Conservation (phyloP, 768 basidiomycete species). For the Tephrocybe sp. region DNA sequence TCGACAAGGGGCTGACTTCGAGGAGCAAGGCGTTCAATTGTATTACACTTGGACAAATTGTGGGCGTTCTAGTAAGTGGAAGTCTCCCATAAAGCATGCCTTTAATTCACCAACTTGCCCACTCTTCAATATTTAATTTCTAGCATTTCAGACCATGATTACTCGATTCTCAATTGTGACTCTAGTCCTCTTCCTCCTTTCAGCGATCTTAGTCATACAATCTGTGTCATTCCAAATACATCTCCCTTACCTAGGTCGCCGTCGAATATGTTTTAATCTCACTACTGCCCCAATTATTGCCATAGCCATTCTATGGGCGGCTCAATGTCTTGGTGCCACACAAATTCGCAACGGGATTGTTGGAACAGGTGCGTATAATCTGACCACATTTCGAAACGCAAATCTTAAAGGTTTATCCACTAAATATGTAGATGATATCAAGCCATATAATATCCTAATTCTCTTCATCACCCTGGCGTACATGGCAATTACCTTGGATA, state of each 20-base stretch:
- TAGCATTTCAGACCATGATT: constrained; percentile 27
- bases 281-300: constrained; percentile 47
- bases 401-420: not conserved
- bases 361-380: constrained; percentile 25
- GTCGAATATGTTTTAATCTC: constrained; percentile 25
- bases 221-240: constrained; percentile 33
- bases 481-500: constrained; percentile 89
- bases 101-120: not conserved
- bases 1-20: too few species aligned
- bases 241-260: constrained; percentile 21
- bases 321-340: constrained; percentile 40
- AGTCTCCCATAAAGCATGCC: too few species aligned
- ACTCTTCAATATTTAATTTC: not conserved
- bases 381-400: constrained; percentile 5
- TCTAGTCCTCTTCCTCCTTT: constrained; percentile 44
- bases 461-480: constrained; percentile 92
- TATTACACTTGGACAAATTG: too few species aligned
- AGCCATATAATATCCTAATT: constrained; percentile 92
- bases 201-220: constrained; percentile 44
- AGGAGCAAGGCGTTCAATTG: too few species aligned
- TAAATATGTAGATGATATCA: constrained; percentile 53
- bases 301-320: constrained; percentile 47
- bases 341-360: constrained; percentile 78
- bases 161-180: constrained; percentile 44
- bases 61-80: too few species aligned